Evolutionary conservation across 257 asterid genomes (phyloP).

Genomic region (Rubia yunnanensis): DNA sequence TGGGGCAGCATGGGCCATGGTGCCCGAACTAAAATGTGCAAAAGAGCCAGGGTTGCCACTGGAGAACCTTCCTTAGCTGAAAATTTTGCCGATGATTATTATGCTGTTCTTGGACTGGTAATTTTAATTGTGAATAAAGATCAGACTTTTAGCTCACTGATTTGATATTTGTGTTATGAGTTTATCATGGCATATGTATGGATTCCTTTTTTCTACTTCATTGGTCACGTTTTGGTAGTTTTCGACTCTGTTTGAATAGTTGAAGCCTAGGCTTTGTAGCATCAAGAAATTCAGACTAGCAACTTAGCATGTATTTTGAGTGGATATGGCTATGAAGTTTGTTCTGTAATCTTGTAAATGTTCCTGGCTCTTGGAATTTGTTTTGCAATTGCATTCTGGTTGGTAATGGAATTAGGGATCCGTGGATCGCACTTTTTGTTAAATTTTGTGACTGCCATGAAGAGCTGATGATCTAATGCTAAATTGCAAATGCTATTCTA

Average conservation of each 20-base stretch:
- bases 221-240: background rate
- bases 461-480: background rate
- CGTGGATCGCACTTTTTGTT: background rate
- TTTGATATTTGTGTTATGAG: background rate
- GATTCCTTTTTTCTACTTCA: background rate
- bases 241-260: background rate
- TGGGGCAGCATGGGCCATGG: constrained; percentile 37
- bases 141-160: background rate
- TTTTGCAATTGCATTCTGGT: background rate
- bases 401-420: background rate
- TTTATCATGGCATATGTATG: background rate
- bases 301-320: background rate
- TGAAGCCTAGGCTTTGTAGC: background rate
- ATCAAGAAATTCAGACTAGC: background rate
- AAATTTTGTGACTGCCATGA: background rate
- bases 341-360: background rate
- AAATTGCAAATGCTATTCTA: background rate
- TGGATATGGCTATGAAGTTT: background rate
- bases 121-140: constrained; percentile 1
- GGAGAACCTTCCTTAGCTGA: constrained; percentile 41
- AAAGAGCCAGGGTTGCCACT: constrained; percentile 53
- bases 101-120: constrained; percentile 84
- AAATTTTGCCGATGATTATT: constrained; percentile 75
- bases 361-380: too few relatives aligned
- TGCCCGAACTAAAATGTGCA: constrained; percentile 33